Base-by-base conservation (phyloP, 1,284 basidiomycete species). In the Naganishia albida region DNA sequence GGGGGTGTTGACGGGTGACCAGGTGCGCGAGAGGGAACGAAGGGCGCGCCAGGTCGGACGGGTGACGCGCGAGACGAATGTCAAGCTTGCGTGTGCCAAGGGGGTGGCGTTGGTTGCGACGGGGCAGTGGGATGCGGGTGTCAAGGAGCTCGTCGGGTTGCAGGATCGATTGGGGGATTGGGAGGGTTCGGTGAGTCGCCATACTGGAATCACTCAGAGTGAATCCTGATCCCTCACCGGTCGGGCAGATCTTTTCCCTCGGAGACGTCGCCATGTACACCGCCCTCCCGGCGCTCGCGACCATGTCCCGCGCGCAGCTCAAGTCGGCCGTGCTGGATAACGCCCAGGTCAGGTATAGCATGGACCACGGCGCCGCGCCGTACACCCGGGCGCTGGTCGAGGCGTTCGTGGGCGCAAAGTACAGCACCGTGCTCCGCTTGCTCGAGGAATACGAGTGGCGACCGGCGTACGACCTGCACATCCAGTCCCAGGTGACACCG, bases 261-360 rank as follows among this genome's bases (percentile, higher is more conserved):
- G 51, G 54, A 7, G 67, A 68, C 46, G 20, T 68, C 23, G 63
- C 63, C 13, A 50, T 68, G 25, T 68, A 68, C 34, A 54, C 56
- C 20, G 43, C 55, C 20, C 55, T 68, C 34, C 54, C 63, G 7
- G 52, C 56, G 4, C 57, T 65, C 20, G 67, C 67, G 30, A 57
- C 67, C 3, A 46, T 62, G 13, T 20, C 46, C 16, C 63, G 67
- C 12, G 40, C 30, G 13, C 28, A 52, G 8, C 44, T 68, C 25
- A 68, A 63, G 51, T 20, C 46, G 18, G 16, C 42, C 23, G 50
- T 68, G 18, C n/a, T 68, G 20, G 67, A 57, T 12, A 65, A 63
- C 39, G 18, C 20, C 13, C 39, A 62, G 10, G 46, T 68, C 46
- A 44, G 59, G 34, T 48, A 65, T n/a, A 51, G 43, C 26, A 62